Conservation (phyloP, 2,329 filamentous ascomycete species). For the Ophiocordyceps sinensis region DNA sequence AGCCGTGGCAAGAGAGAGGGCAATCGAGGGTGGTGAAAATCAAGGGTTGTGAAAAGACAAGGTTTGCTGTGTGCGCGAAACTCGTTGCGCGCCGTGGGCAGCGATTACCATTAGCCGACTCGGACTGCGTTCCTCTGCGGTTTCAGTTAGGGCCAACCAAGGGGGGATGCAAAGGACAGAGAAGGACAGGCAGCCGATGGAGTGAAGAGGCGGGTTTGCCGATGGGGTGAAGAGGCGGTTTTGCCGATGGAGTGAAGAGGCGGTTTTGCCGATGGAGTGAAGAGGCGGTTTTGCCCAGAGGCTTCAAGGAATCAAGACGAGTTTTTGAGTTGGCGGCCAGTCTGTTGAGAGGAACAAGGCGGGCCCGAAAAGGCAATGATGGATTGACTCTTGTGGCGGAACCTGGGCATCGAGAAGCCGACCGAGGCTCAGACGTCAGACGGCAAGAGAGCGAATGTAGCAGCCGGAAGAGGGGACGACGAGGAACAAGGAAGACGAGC, state of each 20-base stretch:
- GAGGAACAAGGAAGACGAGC: background rate
- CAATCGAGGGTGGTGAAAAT: background rate
- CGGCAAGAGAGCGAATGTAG: background rate
- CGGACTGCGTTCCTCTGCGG: background rate
- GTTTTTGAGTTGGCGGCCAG: background rate
- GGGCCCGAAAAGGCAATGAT: background rate
- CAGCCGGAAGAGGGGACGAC: slow-evolving; percentile 1
- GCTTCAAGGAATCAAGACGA: no score
- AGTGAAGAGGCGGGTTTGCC: background rate
- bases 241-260: background rate
- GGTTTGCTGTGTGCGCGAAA: background rate
- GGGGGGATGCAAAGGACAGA: background rate
- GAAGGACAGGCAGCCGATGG: no score
- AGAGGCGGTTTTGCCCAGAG: background rate
- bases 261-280: background rate
- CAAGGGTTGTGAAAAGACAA: background rate
- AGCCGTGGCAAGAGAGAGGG: no score
- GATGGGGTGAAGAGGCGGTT: no score
- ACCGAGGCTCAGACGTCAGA: no score
- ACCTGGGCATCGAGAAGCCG: no score
- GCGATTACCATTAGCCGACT: background rate
- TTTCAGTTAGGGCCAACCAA: background rate
- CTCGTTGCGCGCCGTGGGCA: background rate
- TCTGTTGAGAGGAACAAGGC: no score
- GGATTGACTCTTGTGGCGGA: background rate